These are phyloP conservation scores for Pseudogymnoascus sp. DNA, from an alignment of 2,329 filamentous ascomycete species.

Conservation along the genomic window DNA sequence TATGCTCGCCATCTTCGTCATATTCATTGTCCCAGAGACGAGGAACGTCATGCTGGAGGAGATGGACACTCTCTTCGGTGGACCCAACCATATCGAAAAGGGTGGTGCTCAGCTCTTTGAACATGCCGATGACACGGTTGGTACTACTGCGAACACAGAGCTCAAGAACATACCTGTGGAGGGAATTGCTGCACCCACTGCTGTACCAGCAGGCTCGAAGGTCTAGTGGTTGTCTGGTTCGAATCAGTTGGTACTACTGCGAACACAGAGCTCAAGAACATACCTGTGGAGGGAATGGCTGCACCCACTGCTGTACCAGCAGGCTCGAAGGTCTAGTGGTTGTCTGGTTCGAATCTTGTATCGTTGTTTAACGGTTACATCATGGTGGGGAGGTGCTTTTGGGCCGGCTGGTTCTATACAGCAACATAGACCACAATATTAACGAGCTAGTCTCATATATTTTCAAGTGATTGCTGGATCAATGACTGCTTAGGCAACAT, in stretches of 20 bases:
- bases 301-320: background rate
- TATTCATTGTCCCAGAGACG: slow-evolving; percentile 46
- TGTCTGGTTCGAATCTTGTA: background rate
- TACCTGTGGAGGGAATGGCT: background rate
- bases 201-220: background rate
- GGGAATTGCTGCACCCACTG: background rate
- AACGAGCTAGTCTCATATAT: background rate
- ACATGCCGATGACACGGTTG: slow-evolving; percentile 19
- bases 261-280: background rate
- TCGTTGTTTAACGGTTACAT: background rate
- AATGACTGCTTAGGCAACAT: background rate
- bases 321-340: background rate
- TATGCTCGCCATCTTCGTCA: slow-evolving; percentile 40
- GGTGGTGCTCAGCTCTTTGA: slow-evolving; percentile 21
- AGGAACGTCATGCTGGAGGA: slow-evolving; percentile 46
- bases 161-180: background rate
- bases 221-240: background rate
- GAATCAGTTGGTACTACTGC: slow-evolving; percentile 10
- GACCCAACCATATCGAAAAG: slow-evolving; percentile 25
- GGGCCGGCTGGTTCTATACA: background rate
- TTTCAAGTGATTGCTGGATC: background rate
- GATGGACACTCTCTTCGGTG: slow-evolving; percentile 46
- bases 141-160: background rate
- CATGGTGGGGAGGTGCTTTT: background rate
- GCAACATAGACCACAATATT: background rate